Base-by-base conservation (phyloP, 371 early-diverging fungal genomes). In the Lichtheimia hyalospora region DNA sequence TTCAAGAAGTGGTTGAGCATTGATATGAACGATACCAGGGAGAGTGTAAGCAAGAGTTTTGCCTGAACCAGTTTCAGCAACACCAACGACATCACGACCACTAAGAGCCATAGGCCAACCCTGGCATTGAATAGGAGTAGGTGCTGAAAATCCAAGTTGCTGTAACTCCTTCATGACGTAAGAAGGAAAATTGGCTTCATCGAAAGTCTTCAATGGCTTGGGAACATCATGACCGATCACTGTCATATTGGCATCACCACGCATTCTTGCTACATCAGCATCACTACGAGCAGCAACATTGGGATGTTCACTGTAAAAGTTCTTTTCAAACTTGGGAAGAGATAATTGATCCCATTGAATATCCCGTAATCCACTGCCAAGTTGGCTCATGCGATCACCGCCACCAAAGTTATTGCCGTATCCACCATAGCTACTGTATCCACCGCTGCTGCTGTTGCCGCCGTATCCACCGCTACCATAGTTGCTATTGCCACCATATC, bases 81-180 rank as follows among this genome's bases (percentile, higher is more conserved):
- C 91, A 63, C 96, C 96, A 28, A 99, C 98, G 74, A 99, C 92
- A 77, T 99, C 97, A 60, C 98, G 86, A 58, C 99, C 99, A 48
- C 90, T 89, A 40, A 99, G 86, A 13, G 99, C 99, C 98, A 98
- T 97, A 10, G 99, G 98, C 98, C 98, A 98, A 53, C 99, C 99
- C 75, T 99, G 99, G 23, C 96, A 90, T 82, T 99, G 99, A 68
- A 99, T 99, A 40, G 97, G 82, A 1, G 99, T 99, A 27, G 99
- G 99, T 5, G 78, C 75, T 21, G 81, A 76, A 81, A 96, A 99
- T 1, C 96, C 96, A 53, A 91, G 86, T 49, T 86, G 84, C 40
- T 76, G 61, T 46, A 99, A 87, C 70, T 94, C 94, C 54, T 88
- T 82, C 68, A 98, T 81, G 21, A 99, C 88, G 68, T 90, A 91